Percentiles rank a stretch among this genome's conserved stretches.
Evolutionary conservation across 495 filamentous ascomycete species (phyloP).

Genomic region (Xylaria telfairii): DNA sequence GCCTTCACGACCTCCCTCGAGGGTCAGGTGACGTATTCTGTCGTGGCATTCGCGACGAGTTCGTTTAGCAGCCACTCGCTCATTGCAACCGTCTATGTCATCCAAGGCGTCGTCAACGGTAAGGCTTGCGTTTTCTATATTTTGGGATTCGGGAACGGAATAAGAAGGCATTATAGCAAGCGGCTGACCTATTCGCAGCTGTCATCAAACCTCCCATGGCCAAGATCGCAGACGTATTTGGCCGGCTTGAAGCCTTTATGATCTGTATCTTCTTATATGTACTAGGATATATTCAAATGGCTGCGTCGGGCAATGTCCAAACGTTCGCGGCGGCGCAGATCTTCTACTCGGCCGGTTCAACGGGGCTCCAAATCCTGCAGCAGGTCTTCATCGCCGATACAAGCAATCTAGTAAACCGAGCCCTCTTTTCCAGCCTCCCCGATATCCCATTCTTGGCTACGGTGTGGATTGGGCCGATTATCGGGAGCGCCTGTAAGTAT

Average conservation of each 20-base stretch:
- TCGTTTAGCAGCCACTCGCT: constrained; percentile 64
- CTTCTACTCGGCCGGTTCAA: constrained; percentile 53
- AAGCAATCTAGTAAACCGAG: constrained; percentile 66
- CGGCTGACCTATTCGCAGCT: constrained; percentile 24
- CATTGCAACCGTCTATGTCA: constrained; percentile 61
- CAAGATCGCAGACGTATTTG: constrained; percentile 52
- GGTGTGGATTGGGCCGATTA: constrained; percentile 57
- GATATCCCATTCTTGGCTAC: constrained; percentile 68
- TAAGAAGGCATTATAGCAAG: not conserved
- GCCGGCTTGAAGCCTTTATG: constrained; percentile 48
- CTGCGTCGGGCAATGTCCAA: constrained; percentile 45
- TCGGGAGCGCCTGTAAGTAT: constrained; percentile 39
- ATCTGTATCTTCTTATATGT: constrained; percentile 44
- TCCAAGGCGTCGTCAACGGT: constrained; percentile 56
- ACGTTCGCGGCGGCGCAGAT: constrained; percentile 55
- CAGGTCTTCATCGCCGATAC: constrained; percentile 71
- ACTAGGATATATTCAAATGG: constrained; percentile 49
- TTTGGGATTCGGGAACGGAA: not conserved
- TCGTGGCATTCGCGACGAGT: constrained; percentile 57
- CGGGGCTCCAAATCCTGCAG: constrained; percentile 63
- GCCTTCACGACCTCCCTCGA: constrained; percentile 55
- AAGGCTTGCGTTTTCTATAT: constrained; percentile 31
- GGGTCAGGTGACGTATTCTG: constrained; percentile 51
- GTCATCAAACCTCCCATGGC: constrained; percentile 53
- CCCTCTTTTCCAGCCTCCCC: constrained; percentile 64